Percentiles rank a stretch among this genome's conserved stretches.
Evolutionary conservation across 108 stramenopile genomes (phyloP).

Genomic region (Pseudonitzschia multistriata): DNA sequence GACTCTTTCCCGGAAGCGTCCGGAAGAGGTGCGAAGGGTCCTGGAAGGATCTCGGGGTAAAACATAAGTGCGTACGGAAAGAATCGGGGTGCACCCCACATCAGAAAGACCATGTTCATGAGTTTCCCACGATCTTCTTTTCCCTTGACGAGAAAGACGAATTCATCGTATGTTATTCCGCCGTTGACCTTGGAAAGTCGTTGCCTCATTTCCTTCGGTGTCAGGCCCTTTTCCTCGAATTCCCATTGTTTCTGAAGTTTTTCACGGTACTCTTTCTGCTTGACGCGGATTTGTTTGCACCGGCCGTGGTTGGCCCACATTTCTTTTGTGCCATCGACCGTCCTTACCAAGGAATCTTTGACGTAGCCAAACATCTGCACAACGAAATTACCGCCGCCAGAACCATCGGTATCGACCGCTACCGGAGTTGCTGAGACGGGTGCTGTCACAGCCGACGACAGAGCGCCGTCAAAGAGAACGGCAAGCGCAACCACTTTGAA

Average conservation of each 20-base stretch:
- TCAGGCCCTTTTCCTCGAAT: conserved; percentile 35
- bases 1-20: conserved; percentile 30
- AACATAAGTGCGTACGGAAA: conserved; percentile 81
- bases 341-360: conserved; percentile 65
- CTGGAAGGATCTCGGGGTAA: conserved; percentile 76
- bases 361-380: conserved; percentile 55
- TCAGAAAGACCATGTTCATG: conserved; percentile 55
- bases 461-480: background rate
- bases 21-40: conserved; percentile 52
- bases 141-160: conserved; percentile 66
- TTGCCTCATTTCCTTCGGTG: conserved; percentile 36
- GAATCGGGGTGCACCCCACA: conserved; percentile 64
- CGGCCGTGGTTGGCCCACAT: conserved; percentile 64
- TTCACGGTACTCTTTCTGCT: conserved; percentile 48
- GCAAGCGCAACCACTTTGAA: background rate
- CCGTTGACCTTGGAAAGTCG: conserved; percentile 28
- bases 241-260: conserved; percentile 34
- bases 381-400: conserved; percentile 45
- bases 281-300: conserved; percentile 71
- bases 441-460: conserved; percentile 6
- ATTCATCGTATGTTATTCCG: conserved; percentile 65
- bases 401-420: background rate
- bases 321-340: conserved; percentile 51
- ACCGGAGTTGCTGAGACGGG: background rate
- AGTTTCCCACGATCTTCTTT: conserved; percentile 76